Base-by-base conservation (phyloP, 805 yeast species). In the Candida insectalens region DNA sequence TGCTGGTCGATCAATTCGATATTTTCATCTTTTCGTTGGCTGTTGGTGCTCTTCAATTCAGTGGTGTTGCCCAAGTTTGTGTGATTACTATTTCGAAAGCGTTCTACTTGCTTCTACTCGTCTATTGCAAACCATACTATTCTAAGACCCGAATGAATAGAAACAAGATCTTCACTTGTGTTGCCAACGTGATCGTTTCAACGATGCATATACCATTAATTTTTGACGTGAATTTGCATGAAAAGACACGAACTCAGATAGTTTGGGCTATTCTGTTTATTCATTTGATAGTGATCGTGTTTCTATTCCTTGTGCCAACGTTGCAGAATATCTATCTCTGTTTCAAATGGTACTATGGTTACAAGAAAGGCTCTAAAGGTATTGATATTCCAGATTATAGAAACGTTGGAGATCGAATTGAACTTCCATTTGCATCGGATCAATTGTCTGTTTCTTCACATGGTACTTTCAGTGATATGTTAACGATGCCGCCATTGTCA, bases 11-110 rank as follows among this genome's bases (percentile, higher is more conserved):
- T 25, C 46, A 53, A 9, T 17, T 50, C 0, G 54, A 54, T 12
- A 31, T 58, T 3, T 21, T 69, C 1, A 13, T 62, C 1, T 60
- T 59, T 36, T 61, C 65, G 44, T 26, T 67, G 16, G 47, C 69
- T 0, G 57, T 72, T 27, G 74, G 75, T 0, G 47, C 62, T 16
- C 36, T 69, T 13, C 74, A 69, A 40, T 36, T 42, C 8, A 49
- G 54, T 36, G 77, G 77, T 1, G 35, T 53, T 2, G 63, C 59
- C 2, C 78, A 72, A 41, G 63, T 71, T 0, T 39, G 54, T 3
- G 29, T 62, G 12, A 46, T 71, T 19, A 47, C 65, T 7, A 38
- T 56, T 1, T 17, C 63, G 3, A 71, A 70, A 39, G 33, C 58
- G 12, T 7, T 51, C 4, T 59, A 53, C 29, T 39, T 57, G 17